Conservation (phyloP, 345 rosid species). For the Orychophragmus violaceus region DNA sequence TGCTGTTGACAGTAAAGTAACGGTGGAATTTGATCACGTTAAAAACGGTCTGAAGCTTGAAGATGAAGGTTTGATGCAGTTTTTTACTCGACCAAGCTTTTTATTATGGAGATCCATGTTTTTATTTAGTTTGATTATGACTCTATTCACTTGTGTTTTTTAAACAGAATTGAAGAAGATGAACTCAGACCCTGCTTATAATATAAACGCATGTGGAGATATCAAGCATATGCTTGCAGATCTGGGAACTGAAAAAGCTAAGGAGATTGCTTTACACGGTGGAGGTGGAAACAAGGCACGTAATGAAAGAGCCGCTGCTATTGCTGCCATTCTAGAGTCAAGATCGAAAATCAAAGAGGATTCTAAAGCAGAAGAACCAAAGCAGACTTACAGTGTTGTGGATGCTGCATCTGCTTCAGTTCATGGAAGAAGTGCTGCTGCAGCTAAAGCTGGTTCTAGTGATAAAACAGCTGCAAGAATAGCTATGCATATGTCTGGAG, state of each 20-base stretch:
- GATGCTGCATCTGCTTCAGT: slow-evolving; percentile 98
- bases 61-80: slow-evolving; percentile 61
- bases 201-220: slow-evolving; percentile 73
- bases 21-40: slow-evolving; percentile 86
- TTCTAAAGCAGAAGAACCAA: slow-evolving; percentile 45
- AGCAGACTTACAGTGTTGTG: slow-evolving; percentile 62
- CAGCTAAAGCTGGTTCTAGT: slow-evolving; percentile 74
- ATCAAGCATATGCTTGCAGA: slow-evolving; percentile 82
- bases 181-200: slow-evolving; percentile 66
- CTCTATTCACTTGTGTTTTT: slow-evolving; percentile 4
- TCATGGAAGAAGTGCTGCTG: slow-evolving; percentile 90
- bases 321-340: slow-evolving; percentile 73
- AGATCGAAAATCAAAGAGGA: slow-evolving; percentile 67
- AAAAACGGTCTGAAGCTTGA: slow-evolving; percentile 68
- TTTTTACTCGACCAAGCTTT: not conserved
- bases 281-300: slow-evolving; percentile 96
- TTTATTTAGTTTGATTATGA: not conserved
- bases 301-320: slow-evolving; percentile 92
- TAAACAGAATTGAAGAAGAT: slow-evolving; percentile 54
- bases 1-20: slow-evolving; percentile 54
- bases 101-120: not conserved
- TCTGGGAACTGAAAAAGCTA: slow-evolving; percentile 91
- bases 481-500: slow-evolving; percentile 98
- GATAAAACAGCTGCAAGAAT: slow-evolving; percentile 91
- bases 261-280: slow-evolving; percentile 74